Evolutionary conservation across 805 yeast species (phyloP), one percentile per base, ranked within the genome.

Genomic region (Saccharomycopsis sp.): DNA sequence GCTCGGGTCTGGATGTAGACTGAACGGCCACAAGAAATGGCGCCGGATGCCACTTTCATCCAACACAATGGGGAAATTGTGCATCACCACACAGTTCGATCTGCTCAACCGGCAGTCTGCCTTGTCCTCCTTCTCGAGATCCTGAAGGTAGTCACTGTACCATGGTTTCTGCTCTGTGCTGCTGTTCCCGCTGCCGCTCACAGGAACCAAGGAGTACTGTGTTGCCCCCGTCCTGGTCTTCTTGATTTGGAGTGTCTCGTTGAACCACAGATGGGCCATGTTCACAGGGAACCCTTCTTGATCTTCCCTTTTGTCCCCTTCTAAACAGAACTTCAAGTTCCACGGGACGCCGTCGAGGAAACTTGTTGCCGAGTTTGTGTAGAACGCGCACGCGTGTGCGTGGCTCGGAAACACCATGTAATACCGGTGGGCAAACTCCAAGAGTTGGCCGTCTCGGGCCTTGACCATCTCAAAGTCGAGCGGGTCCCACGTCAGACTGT

Each of bases 11-110:
- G n/a, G n/a, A n/a, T n/a, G n/a, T n/a, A n/a, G n/a, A n/a, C n/a
- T n/a, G n/a, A n/a, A n/a, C n/a, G n/a, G n/a, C 48, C 48, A 43
- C n/a, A 46, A 36, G 9, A 40, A 32, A 13, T 34, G 27, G 7
- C 32, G 31, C 12, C 38, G 25, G 4, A 46, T 13, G 12, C 39
- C 41, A 9, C 23, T 26, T 9, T 17, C 22, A 23, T 22, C 30
- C 10, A 43, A 21, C 12, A 27, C 29, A 18, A 34, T 34, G 5
- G 50, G 50, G 10, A 46, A 32, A 30, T 40, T 40, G 30, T 45
- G 40, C 10, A 42, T 39, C 4, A 45, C 25, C 4, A 33, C 35
- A 18, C 45, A 45, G 13, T 42, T 27, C 6, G 36, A 25, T 34
- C 49, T 34, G 7, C 29, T 15, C 26, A 15, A 30, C 26, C 4